Conservation (phyloP, 768 basidiomycete genomes). For the Pleurotus salmoneostramineus region DNA sequence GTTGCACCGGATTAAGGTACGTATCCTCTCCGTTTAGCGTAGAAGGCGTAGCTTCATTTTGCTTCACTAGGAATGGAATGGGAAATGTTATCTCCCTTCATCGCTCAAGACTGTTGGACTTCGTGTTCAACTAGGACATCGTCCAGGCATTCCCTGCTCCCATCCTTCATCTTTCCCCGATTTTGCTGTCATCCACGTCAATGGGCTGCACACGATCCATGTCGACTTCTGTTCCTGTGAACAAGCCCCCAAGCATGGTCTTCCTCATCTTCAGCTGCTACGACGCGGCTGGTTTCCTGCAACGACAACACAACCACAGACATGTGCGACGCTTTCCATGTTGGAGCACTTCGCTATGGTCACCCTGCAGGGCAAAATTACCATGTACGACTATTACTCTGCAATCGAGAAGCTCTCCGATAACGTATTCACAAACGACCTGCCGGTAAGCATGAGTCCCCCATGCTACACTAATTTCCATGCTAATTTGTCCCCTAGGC, state of each 20-base stretch:
- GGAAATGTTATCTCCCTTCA: slow-evolving; percentile 2
- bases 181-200: slow-evolving; percentile 25
- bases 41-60: neutral
- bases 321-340: slow-evolving; percentile 9
- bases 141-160: neutral
- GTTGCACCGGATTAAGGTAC: neutral
- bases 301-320: slow-evolving; percentile 8
- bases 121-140: slow-evolving; percentile 11
- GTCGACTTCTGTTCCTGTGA: slow-evolving; percentile 28
- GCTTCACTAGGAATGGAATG: slow-evolving; percentile 1
- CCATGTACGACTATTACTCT: slow-evolving; percentile 11
- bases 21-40: neutral
- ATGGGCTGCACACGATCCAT: slow-evolving; percentile 25
- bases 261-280: slow-evolving; percentile 9
- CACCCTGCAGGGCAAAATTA: slow-evolving; percentile 11
- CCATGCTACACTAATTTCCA: neutral
- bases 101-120: slow-evolving; percentile 13
- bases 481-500: slow-evolving; percentile 14
- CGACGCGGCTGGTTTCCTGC: slow-evolving; percentile 9
- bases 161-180: neutral
- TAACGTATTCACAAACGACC: neutral
- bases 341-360: slow-evolving; percentile 13
- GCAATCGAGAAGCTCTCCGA: slow-evolving; percentile 8
- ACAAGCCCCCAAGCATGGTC: neutral
- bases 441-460: neutral